phyloP scores from a whole-genome alignment of 1,284 basidiomycete species.

The Cryptococcus sp. region DNA sequence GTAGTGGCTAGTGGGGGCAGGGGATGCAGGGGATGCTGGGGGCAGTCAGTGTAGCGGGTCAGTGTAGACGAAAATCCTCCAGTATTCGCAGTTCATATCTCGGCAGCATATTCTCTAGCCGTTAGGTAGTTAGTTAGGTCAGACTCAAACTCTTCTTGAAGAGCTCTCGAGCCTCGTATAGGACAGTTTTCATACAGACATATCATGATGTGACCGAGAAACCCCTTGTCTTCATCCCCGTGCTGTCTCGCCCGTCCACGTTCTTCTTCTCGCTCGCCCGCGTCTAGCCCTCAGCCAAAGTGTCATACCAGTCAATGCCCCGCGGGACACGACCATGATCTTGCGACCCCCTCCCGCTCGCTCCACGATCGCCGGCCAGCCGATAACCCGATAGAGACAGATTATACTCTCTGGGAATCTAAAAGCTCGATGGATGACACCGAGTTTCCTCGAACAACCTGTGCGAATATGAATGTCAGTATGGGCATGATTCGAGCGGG shows the following conservation, averaged over 20 bases:
- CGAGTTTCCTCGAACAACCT: slow-evolving; percentile 94
- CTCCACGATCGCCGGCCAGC: background rate
- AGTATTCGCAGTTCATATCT: too few relatives aligned
- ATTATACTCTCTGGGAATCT: slow-evolving; percentile 43
- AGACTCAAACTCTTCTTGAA: background rate
- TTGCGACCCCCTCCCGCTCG: too few relatives aligned
- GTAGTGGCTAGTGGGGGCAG: background rate
- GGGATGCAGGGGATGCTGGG: background rate
- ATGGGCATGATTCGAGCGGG: background rate
- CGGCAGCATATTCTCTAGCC: too few relatives aligned
- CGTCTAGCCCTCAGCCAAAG: background rate
- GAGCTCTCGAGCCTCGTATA: background rate
- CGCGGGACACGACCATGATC: too few relatives aligned
- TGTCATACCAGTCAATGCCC: background rate
- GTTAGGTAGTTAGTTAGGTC: background rate
- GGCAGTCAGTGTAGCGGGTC: background rate
- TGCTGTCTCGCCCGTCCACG: background rate
- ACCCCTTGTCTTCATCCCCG: background rate
- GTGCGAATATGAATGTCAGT: slow-evolving; percentile 10
- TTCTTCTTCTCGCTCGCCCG: background rate
- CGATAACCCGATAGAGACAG: too few relatives aligned
- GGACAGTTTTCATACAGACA: background rate
- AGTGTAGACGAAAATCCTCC: too few relatives aligned
- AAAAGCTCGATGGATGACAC: slow-evolving; percentile 65
- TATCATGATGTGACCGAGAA: background rate